A percentile compares a stretch with the other conserved stretches of the same genome.
Evolutionary conservation across 805 yeast genomes (phyloP).

Genomic region (Candida odintsovae): DNA sequence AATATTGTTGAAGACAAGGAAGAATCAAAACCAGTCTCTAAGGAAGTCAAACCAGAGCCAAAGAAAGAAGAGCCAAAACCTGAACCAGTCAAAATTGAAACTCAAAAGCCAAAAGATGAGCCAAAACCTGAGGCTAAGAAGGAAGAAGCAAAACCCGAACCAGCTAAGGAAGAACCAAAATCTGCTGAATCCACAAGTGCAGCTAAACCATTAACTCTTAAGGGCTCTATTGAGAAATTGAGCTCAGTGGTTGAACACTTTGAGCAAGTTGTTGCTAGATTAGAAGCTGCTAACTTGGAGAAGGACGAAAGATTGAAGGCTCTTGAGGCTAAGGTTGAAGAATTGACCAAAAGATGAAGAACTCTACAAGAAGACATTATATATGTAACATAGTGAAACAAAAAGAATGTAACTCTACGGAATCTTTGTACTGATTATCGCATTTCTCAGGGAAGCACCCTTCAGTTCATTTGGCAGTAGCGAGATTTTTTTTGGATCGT

Average conservation of each 20-base stretch:
- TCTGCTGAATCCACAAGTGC: slow-evolving; percentile 10
- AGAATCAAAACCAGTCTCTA: slow-evolving; percentile 12
- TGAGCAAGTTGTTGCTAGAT: slow-evolving; percentile 47
- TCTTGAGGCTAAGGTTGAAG: slow-evolving; percentile 58
- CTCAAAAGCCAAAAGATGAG: slow-evolving; percentile 1
- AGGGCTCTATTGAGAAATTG: slow-evolving; percentile 65
- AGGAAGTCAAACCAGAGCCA: background rate
- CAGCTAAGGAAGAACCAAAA: slow-evolving; percentile 9
- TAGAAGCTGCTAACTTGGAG: slow-evolving; percentile 49
- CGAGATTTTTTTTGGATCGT: too few relatives aligned
- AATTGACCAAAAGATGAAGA: slow-evolving; percentile 34
- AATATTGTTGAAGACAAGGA: slow-evolving; percentile 7
- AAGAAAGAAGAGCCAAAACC: slow-evolving; percentile 9
- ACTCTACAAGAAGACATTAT: background rate
- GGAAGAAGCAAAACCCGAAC: slow-evolving; percentile 8
- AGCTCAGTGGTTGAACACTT: slow-evolving; percentile 51
- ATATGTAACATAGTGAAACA: background rate
- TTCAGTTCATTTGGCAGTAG: too few relatives aligned
- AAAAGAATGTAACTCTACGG: background rate
- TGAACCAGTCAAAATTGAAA: slow-evolving; percentile 11
- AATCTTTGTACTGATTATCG: too few relatives aligned
- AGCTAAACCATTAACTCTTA: slow-evolving; percentile 44
- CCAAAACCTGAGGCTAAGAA: slow-evolving; percentile 8
- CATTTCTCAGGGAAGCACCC: too few relatives aligned
- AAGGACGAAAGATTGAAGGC: slow-evolving; percentile 57